A percentile compares a stretch with the other conserved stretches of the same genome.
Conservation (phyloP, 257 asterid genomes). For the Jacaranda mimosifolia region DNA sequence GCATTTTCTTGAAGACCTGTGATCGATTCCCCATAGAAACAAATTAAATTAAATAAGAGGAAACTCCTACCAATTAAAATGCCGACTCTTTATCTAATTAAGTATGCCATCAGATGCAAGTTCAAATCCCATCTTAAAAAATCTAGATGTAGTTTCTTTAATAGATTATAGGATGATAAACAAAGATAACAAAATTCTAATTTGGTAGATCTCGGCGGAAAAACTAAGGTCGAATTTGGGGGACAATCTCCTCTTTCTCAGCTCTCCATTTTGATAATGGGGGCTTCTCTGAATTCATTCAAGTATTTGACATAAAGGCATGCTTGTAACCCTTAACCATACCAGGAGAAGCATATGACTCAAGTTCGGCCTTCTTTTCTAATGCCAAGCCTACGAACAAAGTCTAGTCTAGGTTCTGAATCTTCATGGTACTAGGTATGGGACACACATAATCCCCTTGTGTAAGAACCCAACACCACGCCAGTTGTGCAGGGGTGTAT, state of each 20-base stretch:
- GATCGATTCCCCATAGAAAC: too few relatives aligned
- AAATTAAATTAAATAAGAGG: too few relatives aligned
- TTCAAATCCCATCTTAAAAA: too few relatives aligned
- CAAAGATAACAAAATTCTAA: too few relatives aligned
- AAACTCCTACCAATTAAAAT: too few relatives aligned
- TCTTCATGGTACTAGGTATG: conserved; percentile 46
- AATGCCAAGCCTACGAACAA: conserved; percentile 39
- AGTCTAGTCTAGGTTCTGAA: conserved; percentile 47
- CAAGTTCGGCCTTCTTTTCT: conserved; percentile 49
- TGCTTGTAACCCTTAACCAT: conserved; percentile 55
- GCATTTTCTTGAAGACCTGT: too few relatives aligned
- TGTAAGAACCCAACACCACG: conserved; percentile 53
- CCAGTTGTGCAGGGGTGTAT: conserved; percentile 53
- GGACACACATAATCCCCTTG: conserved; percentile 54
- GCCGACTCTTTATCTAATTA: too few relatives aligned
- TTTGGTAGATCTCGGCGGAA: too few relatives aligned
- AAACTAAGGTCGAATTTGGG: neutral
- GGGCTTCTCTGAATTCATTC: conserved; percentile 45
- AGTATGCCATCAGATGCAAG: too few relatives aligned
- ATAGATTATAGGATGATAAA: too few relatives aligned
- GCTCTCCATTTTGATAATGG: conserved; percentile 27
- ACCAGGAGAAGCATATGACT: conserved; percentile 45
- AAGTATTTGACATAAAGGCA: conserved; percentile 38
- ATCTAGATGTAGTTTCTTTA: too few relatives aligned
- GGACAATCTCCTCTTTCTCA: neutral